Evolutionary conservation across 2,329 filamentous ascomycete genomes (phyloP).

Genomic region (Penicillium vulpinum): DNA sequence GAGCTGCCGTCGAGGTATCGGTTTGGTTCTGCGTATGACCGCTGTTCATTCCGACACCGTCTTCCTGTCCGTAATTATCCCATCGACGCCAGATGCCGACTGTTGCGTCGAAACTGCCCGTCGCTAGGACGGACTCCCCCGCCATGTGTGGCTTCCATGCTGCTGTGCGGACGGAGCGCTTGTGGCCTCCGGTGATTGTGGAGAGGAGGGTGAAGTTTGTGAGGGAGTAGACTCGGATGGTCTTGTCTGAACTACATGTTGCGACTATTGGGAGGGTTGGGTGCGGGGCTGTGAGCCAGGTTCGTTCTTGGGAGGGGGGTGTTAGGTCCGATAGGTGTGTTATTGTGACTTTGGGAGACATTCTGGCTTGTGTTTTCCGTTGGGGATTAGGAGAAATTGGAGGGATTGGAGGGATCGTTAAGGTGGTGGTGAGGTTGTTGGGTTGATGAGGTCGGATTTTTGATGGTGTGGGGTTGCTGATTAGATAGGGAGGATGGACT

Average conservation of each 20-base stretch:
- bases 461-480: conserved; percentile 10
- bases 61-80: conserved; percentile 44
- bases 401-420: conserved; percentile 1
- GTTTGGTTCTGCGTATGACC: neutral
- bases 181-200: conserved; percentile 81
- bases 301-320: conserved; percentile 60
- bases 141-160: conserved; percentile 80
- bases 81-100: conserved; percentile 79
- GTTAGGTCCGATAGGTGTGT: conserved; percentile 53
- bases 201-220: conserved; percentile 76
- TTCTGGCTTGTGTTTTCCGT: neutral
- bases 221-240: conserved; percentile 86
- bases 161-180: conserved; percentile 79
- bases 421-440: neutral
- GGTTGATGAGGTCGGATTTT: conserved; percentile 4
- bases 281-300: conserved; percentile 84
- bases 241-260: conserved; percentile 82
- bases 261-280: conserved; percentile 84
- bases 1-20: neutral
- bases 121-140: conserved; percentile 75
- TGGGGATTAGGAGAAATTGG: conserved; percentile 1
- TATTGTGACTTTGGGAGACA: conserved; percentile 24
- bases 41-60: conserved; percentile 18
- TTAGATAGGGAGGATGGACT: conserved; percentile 5
- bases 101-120: conserved; percentile 89